phyloP scores from a whole-genome alignment of 1,139 yeast species.

The Schwanniomyces etchellsii region DNA sequence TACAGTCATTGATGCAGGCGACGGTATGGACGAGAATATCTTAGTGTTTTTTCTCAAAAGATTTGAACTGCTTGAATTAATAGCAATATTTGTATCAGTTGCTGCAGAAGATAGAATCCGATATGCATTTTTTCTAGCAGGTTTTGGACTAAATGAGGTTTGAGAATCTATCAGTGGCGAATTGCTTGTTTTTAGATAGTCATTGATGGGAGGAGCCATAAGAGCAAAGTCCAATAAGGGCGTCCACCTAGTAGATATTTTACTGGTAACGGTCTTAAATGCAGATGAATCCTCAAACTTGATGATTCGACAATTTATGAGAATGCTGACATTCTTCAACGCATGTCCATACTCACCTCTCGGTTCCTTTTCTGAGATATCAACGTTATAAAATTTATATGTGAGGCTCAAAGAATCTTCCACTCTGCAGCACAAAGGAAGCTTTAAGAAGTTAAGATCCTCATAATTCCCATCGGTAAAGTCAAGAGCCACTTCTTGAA shows the following conservation, averaged over 20 bases:
- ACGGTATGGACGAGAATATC: slow-evolving; percentile 17
- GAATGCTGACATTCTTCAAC: slow-evolving; percentile 13
- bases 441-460: slow-evolving; percentile 20
- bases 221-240: slow-evolving; percentile 56
- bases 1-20: slow-evolving; percentile 41
- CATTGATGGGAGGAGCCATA: slow-evolving; percentile 41
- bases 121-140: slow-evolving; percentile 11
- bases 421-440: slow-evolving; percentile 27
- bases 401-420: slow-evolving; percentile 36
- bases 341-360: not conserved
- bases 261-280: slow-evolving; percentile 14
- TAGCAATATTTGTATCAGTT: not conserved
- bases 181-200: slow-evolving; percentile 25
- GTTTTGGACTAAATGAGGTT: slow-evolving; percentile 5
- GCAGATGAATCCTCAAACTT: slow-evolving; percentile 19
- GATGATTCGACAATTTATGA: slow-evolving; percentile 7
- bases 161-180: slow-evolving; percentile 20
- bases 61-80: not conserved
- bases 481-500: slow-evolving; percentile 38
- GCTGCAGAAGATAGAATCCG: slow-evolving; percentile 2
- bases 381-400: slow-evolving; percentile 36
- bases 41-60: slow-evolving; percentile 11
- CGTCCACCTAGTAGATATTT: slow-evolving; percentile 53
- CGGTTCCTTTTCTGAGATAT: slow-evolving; percentile 13
- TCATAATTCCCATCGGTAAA: slow-evolving; percentile 30